phyloP scores from a whole-genome alignment of 2,329 filamentous ascomycete species.

The Torrubiella hemipterigena region DNA sequence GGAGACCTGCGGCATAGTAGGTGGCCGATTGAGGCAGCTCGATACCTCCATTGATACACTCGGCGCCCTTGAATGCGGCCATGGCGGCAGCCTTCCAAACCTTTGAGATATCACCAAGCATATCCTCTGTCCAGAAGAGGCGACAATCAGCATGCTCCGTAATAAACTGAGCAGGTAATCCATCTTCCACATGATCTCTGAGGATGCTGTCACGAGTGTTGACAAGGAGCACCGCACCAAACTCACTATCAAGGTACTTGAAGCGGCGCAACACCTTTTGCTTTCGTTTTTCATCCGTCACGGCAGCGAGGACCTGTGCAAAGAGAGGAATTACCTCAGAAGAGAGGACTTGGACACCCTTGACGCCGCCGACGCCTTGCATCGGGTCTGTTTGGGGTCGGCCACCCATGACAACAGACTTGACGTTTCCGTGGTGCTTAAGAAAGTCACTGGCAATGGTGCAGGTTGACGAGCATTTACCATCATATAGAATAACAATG shows the following conservation, averaged over 20 bases:
- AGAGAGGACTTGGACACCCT: constrained; percentile 30
- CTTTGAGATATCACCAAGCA: constrained; percentile 29
- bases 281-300: constrained; percentile 14
- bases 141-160: constrained; percentile 34
- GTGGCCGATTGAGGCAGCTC: too few species aligned
- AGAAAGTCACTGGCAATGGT: constrained; percentile 44
- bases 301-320: constrained; percentile 1
- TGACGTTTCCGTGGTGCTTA: constrained; percentile 37
- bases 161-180: constrained; percentile 31
- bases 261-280: background rate
- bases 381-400: constrained; percentile 32
- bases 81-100: constrained; percentile 30
- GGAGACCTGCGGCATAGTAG: too few species aligned
- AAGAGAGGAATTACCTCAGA: constrained; percentile 10
- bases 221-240: background rate
- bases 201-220: constrained; percentile 9
- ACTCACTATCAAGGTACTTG: constrained; percentile 6
- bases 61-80: constrained; percentile 23
- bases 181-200: constrained; percentile 5
- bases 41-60: constrained; percentile 22
- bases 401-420: constrained; percentile 38
- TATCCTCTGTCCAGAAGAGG: constrained; percentile 35
- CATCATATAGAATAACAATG: constrained; percentile 47
- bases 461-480: constrained; percentile 46
- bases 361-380: constrained; percentile 41